Percentiles rank a stretch among this genome's conserved stretches.
Conservation (phyloP, 73 alveolate genomes). For the Tetrahymena thermophila region DNA sequence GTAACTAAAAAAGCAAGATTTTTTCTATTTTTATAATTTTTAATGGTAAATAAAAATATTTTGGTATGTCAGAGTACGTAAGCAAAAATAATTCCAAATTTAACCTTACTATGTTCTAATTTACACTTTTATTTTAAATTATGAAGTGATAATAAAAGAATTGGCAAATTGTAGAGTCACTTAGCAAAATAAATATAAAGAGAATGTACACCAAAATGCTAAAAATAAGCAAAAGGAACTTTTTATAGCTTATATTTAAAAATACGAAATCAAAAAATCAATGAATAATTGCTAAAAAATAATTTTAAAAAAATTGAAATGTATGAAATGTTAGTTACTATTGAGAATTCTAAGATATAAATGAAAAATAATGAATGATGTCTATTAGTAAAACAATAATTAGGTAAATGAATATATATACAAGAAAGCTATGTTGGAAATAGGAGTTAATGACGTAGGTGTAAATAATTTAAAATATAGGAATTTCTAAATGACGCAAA, state of each 20-base stretch:
- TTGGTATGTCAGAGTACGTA: neutral
- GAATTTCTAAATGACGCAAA: neutral
- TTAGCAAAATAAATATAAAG: no score
- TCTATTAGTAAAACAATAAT: neutral
- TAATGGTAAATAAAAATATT: neutral
- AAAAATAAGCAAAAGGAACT: neutral
- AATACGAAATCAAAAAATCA: no score
- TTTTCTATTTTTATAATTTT: neutral
- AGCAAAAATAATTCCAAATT: neutral
- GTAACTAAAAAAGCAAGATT: neutral
- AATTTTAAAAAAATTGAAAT: no score
- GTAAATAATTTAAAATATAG: neutral
- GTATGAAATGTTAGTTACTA: neutral
- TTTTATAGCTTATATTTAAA: no score
- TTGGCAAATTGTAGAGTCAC: neutral
- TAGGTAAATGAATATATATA: neutral
- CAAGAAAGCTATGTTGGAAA: neutral
- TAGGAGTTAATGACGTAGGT: neutral
- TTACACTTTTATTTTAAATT: no score
- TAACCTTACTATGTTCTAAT: neutral
- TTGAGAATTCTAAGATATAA: neutral
- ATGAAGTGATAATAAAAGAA: neutral
- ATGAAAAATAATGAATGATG: neutral
- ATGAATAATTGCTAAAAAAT: neutral
- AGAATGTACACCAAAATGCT: neutral